Percentiles rank a stretch among this genome's conserved stretches.
These are phyloP conservation scores for Diplodia intermedia DNA, from an alignment of 2,329 filamentous ascomycete species.

Conservation along the genomic window DNA sequence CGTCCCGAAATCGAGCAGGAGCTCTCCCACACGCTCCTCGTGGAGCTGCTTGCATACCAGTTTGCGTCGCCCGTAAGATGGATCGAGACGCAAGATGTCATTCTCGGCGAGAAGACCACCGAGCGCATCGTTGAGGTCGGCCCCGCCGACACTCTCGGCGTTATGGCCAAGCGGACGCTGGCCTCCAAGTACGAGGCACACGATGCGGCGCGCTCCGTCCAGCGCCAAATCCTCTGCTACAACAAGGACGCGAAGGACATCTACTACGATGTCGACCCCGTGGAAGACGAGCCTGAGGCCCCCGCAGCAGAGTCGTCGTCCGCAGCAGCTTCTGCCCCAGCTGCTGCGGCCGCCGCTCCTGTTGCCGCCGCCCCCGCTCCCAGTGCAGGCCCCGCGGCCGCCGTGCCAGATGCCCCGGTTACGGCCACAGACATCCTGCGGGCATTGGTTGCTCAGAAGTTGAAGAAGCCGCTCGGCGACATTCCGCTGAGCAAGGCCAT, in stretches of 20 bases:
- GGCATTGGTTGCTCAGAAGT: constrained; percentile 90
- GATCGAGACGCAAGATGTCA: constrained; percentile 99
- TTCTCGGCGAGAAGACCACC: constrained; percentile 92
- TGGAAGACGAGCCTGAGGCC: constrained; percentile 81
- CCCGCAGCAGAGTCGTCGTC: constrained; percentile 54
- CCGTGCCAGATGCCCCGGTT: constrained; percentile 85
- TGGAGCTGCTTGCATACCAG: constrained; percentile 98
- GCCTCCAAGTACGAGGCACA: constrained; percentile 98
- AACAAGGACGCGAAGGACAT: constrained; percentile 99
- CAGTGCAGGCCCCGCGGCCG: constrained; percentile 82
- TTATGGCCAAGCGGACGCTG: constrained; percentile 95
- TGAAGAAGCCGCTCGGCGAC: constrained; percentile 91
- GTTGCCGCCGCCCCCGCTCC: constrained; percentile 65
- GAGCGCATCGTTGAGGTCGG: constrained; percentile 98
- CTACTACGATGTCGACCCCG: constrained; percentile 96
- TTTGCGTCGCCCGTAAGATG: constrained; percentile 98
- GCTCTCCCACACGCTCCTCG: constrained; percentile 95
- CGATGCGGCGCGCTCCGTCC: constrained; percentile 94
- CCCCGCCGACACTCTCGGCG: constrained; percentile 93
- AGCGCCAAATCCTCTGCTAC: constrained; percentile 98
- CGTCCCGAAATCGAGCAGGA: constrained; percentile 99
- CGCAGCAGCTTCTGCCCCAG: constrained; percentile 55
- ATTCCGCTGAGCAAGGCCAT: constrained; percentile 95
- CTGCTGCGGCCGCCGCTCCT: constrained; percentile 62
- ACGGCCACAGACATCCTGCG: constrained; percentile 89